These are phyloP conservation scores for Mycena chlorophos DNA, from an alignment of 768 basidiomycete genomes.

Conservation along the genomic window DNA sequence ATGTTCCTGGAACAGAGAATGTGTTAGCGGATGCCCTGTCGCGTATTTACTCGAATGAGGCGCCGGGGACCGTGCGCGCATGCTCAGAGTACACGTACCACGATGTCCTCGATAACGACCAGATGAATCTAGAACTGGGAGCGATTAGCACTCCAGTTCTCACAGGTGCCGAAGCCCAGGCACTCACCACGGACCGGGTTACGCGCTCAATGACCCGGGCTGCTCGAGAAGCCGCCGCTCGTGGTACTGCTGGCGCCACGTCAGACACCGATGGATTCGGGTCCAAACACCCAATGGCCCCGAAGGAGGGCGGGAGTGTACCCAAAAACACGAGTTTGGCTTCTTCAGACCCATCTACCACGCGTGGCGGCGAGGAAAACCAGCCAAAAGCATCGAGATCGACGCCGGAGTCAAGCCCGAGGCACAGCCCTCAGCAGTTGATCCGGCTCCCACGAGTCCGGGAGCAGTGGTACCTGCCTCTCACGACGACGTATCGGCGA, in stretches of 20 bases:
- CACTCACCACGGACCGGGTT: not conserved
- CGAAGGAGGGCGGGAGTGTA: conserved; percentile 18
- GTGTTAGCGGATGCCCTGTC: not conserved
- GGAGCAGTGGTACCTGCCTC: not conserved
- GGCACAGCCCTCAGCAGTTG: no score
- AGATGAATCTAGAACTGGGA: not conserved
- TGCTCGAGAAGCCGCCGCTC: not conserved
- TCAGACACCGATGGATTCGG: no score
- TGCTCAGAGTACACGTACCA: conserved; percentile 19
- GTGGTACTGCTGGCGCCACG: conserved; percentile 15
- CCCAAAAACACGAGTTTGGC: not conserved
- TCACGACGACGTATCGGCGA: not conserved
- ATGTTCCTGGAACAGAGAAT: not conserved
- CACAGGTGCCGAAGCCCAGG: not conserved
- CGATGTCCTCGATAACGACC: not conserved
- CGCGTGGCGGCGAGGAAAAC: no score
- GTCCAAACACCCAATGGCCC: conserved; percentile 21
- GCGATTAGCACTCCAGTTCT: not conserved
- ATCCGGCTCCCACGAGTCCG: no score
- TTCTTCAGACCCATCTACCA: no score
- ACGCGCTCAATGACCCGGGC: not conserved
- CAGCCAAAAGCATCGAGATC: no score
- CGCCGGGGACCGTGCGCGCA: conserved; percentile 11
- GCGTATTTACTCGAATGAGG: not conserved
- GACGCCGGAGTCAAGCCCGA: no score